phyloP scores from a whole-genome alignment of 177 flowering plant genomes.

The Tripterygium wilfordii region DNA sequence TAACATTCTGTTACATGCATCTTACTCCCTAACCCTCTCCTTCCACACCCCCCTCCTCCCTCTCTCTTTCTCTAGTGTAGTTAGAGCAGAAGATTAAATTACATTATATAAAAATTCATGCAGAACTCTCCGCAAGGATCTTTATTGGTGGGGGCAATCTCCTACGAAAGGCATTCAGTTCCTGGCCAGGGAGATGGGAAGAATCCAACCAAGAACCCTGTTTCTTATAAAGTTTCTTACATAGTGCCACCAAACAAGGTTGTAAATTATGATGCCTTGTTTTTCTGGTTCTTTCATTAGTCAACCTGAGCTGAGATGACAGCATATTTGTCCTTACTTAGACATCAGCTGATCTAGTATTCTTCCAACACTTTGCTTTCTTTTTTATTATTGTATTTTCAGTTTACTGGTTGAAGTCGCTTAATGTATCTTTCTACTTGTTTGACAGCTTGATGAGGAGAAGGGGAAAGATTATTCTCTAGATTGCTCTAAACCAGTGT shows the following conservation, averaged over 20 bases:
- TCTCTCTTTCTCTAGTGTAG: conserved; percentile 1
- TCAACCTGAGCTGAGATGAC: too few species aligned
- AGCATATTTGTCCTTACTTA: too few species aligned
- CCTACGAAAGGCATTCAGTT: conserved; percentile 57
- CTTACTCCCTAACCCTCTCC: background rate
- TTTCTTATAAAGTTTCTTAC: conserved; percentile 57
- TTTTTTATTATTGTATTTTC: too few species aligned
- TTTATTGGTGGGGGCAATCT: conserved; percentile 64
- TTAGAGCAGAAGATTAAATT: background rate
- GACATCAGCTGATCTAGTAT: too few species aligned
- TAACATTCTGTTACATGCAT: background rate
- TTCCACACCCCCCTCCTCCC: too few species aligned
- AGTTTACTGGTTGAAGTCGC: too few species aligned
- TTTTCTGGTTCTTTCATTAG: background rate
- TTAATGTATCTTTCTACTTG: background rate
- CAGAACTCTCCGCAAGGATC: conserved; percentile 80
- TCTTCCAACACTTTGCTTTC: too few species aligned
- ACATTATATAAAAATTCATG: conserved; percentile 8
- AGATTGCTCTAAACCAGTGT: conserved; percentile 39
- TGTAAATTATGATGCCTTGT: conserved; percentile 1
- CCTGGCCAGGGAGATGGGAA: conserved; percentile 30
- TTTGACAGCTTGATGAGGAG: conserved; percentile 64
- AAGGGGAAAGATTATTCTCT: conserved; percentile 51
- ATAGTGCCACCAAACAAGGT: conserved; percentile 87
- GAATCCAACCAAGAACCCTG: conserved; percentile 51